phyloP scores from a whole-genome alignment of 306 rosid species.

The Casuarina cunninghamiana region DNA sequence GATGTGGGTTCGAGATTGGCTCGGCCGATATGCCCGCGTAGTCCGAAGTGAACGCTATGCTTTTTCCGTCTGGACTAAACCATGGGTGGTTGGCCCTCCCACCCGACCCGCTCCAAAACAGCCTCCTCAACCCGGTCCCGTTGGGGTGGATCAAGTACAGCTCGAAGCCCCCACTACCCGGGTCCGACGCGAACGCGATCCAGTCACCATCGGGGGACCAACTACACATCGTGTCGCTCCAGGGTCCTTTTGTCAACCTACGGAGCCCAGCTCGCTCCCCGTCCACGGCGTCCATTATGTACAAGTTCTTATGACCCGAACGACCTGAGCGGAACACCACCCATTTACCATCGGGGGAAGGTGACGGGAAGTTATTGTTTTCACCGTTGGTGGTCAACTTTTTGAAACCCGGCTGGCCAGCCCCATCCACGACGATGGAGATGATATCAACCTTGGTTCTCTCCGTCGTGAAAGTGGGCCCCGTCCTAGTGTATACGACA shows the following conservation, averaged over 20 bases:
- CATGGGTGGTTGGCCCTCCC: slow-evolving; percentile 77
- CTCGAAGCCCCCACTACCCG: slow-evolving; percentile 66
- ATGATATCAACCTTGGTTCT: slow-evolving; percentile 62
- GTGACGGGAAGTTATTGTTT: slow-evolving; percentile 81
- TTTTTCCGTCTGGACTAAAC: slow-evolving; percentile 76
- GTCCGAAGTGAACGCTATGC: slow-evolving; percentile 62
- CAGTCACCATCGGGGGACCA: slow-evolving; percentile 90
- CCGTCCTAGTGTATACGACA: slow-evolving; percentile 62
- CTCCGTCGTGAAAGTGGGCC: slow-evolving; percentile 61
- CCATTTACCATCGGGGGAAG: slow-evolving; percentile 76
- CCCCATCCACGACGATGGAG: slow-evolving; percentile 49
- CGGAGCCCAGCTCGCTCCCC: slow-evolving; percentile 57
- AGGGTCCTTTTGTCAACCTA: slow-evolving; percentile 61
- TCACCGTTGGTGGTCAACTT: slow-evolving; percentile 62
- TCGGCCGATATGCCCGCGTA: slow-evolving; percentile 77
- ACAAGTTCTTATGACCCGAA: slow-evolving; percentile 65
- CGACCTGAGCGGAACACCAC: slow-evolving; percentile 81
- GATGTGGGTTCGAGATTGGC: slow-evolving; percentile 86
- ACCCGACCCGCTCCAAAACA: slow-evolving; percentile 60
- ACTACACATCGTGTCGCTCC: slow-evolving; percentile 84
- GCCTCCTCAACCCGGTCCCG: slow-evolving; percentile 70
- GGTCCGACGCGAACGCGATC: slow-evolving; percentile 83
- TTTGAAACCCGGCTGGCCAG: slow-evolving; percentile 22
- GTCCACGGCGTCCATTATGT: slow-evolving; percentile 61
- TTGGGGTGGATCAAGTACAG: slow-evolving; percentile 70